Base-by-base conservation (phyloP, 345 rosid genomes). In the Hibiscus mutabilis region DNA sequence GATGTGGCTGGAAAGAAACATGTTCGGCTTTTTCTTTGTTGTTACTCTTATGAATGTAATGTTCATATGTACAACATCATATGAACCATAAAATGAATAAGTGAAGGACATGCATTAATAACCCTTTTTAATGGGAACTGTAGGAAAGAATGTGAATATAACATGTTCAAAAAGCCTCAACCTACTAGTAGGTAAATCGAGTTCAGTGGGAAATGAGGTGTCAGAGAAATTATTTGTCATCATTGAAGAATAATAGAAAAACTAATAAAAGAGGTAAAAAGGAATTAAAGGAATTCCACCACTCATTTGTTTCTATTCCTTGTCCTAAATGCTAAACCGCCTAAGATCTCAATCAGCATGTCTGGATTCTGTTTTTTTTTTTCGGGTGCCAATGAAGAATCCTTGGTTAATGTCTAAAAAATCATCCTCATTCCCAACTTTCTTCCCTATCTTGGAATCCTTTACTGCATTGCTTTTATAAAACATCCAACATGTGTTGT, bases 1-100 rank as follows among this genome's bases (percentile, higher is more conserved):
- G 77, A 72, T 31, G 42, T 22, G 73, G 66, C 52, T 62, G 35
- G 18, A 60, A 59, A 21, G 29, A 59, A n/a, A n/a, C 33, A n/a
- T 37, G 10, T 24, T 71, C 29, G 15, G 24, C n/a, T 46, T 71
- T 59, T 58, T 9, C 9, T 69, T 33, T 35, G 11, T 68, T 47
- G 11, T 56, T 56, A 21, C 22, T 69, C 15, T 22, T 42, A 22
- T 44, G 18, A 13, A 44, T 44, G 31, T 40, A 19, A 65, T 22
- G 69, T 19, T 64, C 53, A 42, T 64, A 40, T 40, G 11, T 40
- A 40, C 5, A 11, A 49, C 21, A 37, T 18, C 2, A 0, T 18
- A 37, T 64, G 51, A 21, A 40, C 27, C 4, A 37, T 40, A 64
- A 21, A 64, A 64, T 40, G 52, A 40, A 21, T 19, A 42, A 21